Percentiles rank a stretch among this genome's conserved stretches.
Evolutionary conservation across 208 protist genomes (phyloP).

Genomic region (Wallacemonas sp.): DNA sequence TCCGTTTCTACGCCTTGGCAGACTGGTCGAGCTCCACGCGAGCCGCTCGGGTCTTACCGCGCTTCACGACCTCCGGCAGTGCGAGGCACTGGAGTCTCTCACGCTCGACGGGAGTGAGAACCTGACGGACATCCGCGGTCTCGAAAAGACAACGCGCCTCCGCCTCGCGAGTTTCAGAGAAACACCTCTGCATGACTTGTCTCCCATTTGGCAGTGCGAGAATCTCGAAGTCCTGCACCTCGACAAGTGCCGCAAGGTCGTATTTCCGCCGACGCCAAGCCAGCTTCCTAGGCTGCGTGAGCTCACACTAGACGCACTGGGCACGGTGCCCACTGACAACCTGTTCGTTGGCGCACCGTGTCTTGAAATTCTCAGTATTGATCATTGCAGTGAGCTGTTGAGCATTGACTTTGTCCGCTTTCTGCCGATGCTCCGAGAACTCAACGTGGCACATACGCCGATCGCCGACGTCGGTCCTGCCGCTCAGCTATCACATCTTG

Average conservation of each 20-base stretch:
- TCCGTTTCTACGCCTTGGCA: neutral
- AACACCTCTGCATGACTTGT: slow-evolving; percentile 1
- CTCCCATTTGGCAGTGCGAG: neutral
- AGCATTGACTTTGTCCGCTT: neutral
- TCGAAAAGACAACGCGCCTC: neutral
- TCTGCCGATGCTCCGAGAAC: neutral
- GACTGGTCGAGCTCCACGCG: neutral
- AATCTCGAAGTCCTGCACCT: neutral
- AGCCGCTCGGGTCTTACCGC: neutral
- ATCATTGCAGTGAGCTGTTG: neutral
- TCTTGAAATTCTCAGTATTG: neutral
- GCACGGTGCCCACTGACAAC: neutral
- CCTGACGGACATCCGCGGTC: neutral
- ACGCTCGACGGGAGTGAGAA: neutral
- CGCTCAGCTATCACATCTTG: neutral
- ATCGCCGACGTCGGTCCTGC: neutral
- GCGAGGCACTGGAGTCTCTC: neutral
- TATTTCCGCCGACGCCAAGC: neutral
- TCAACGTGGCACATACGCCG: neutral
- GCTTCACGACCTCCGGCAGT: neutral
- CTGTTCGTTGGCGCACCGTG: neutral
- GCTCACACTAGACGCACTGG: neutral
- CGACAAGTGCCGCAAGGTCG: neutral
- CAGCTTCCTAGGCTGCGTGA: neutral
- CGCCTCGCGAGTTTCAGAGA: neutral